Percentiles rank a stretch among this genome's conserved stretches.
These are phyloP conservation scores for Saccharomycopsis hybrid DNA, from an alignment of 1,139 yeast genomes.

Conservation along the genomic window DNA sequence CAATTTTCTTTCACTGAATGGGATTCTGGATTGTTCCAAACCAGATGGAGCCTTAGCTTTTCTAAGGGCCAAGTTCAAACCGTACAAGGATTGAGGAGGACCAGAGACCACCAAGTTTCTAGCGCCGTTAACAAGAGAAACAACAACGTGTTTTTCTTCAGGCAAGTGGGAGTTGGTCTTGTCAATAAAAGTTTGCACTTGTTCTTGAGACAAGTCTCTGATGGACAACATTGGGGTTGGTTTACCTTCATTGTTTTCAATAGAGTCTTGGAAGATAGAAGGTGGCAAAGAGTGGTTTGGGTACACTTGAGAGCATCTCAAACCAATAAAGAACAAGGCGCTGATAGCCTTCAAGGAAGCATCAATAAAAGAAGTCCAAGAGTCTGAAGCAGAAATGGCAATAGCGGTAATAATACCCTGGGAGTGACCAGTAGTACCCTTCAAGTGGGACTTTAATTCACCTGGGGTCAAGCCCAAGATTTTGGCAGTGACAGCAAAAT, in stretches of 20 bases:
- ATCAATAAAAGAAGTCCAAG: conserved; percentile 77
- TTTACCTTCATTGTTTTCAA: conserved; percentile 90
- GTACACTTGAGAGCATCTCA: conserved; percentile 82
- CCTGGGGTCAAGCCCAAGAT: conserved; percentile 88
- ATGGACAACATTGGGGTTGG: conserved; percentile 97
- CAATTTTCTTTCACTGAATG: conserved; percentile 87
- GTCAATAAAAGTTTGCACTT: conserved; percentile 73
- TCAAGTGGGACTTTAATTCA: conserved; percentile 60
- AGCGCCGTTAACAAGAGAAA: conserved; percentile 91
- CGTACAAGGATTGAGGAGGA: conserved; percentile 98
- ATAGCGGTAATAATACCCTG: conserved; percentile 95
- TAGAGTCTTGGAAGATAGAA: conserved; percentile 84
- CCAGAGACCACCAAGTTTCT: conserved; percentile 94
- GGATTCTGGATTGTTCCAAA: conserved; percentile 90
- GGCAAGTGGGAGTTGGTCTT: conserved; percentile 93
- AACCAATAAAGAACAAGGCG: conserved; percentile 85
- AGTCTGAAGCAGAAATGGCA: conserved; percentile 77
- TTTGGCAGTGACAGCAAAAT: conserved; percentile 82
- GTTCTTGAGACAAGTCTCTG: conserved; percentile 74
- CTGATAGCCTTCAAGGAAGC: conserved; percentile 75
- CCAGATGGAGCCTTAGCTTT: conserved; percentile 94
- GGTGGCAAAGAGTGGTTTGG: conserved; percentile 96
- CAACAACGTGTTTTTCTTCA: conserved; percentile 79
- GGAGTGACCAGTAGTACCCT: conserved; percentile 96
- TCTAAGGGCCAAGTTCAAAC: conserved; percentile 86